Evolutionary conservation across 2,329 filamentous ascomycete genomes (phyloP).

Genomic region (Verticillium dahliae): DNA sequence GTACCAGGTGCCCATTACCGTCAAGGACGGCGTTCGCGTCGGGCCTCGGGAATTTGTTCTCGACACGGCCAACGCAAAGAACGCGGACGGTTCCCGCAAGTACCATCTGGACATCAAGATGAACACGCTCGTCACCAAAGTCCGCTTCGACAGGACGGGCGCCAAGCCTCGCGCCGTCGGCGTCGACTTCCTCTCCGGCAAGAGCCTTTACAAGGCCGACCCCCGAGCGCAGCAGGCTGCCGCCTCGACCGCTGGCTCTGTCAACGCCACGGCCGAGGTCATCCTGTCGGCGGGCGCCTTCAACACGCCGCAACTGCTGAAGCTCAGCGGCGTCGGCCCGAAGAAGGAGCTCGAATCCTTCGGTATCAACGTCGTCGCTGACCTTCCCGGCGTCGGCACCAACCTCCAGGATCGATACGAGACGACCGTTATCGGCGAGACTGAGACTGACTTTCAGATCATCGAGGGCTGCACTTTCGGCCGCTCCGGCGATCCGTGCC

Average conservation of each 20-base stretch:
- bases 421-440: conserved; percentile 12
- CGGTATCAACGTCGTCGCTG: conserved; percentile 46
- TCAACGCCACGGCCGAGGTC: conserved; percentile 33
- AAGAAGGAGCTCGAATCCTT: conserved; percentile 41
- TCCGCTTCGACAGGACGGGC: conserved; percentile 29
- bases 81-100: conserved; percentile 35
- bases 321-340: conserved; percentile 58
- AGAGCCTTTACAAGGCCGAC: conserved; percentile 34
- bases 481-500: conserved; percentile 24
- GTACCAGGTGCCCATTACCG: conserved; percentile 47
- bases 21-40: conserved; percentile 33
- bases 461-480: conserved; percentile 20
- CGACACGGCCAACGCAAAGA: conserved; percentile 37
- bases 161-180: conserved; percentile 29
- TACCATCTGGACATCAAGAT: conserved; percentile 28
- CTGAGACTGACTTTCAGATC: conserved; percentile 18
- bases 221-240: conserved; percentile 24
- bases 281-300: conserved; percentile 47
- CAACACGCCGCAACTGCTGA: conserved; percentile 59
- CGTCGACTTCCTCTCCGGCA: conserved; percentile 33
- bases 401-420: conserved; percentile 33
- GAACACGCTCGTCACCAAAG: conserved; percentile 31
- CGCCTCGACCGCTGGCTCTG: conserved; percentile 12
- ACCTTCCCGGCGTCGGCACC: conserved; percentile 57
- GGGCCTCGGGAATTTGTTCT: conserved; percentile 45